A percentile compares a stretch with the other conserved stretches of the same genome.
phyloP scores from a whole-genome alignment of 768 basidiomycete genomes.

The Pulveroboletus ravenelii region DNA sequence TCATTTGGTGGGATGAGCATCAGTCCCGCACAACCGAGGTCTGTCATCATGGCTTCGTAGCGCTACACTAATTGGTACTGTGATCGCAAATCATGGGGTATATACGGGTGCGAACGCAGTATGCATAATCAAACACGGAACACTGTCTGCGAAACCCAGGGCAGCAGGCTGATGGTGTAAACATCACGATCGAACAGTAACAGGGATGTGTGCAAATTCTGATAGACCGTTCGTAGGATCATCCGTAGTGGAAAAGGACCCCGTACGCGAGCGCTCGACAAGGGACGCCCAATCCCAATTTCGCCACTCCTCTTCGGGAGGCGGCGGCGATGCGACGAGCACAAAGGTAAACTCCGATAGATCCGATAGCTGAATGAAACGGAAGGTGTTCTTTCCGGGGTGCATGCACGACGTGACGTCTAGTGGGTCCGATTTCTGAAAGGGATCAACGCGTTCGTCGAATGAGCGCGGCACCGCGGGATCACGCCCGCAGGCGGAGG shows the following conservation, averaged over 20 bases:
- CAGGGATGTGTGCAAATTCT: conserved; percentile 17
- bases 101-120: background rate
- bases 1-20: conserved; percentile 84
- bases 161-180: background rate
- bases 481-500: background rate
- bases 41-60: conserved; percentile 14
- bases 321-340: conserved; percentile 35
- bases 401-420: conserved; percentile 40
- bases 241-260: background rate
- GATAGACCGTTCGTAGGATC: conserved; percentile 2
- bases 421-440: conserved; percentile 30
- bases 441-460: background rate
- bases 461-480: background rate
- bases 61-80: background rate
- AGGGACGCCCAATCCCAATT: conserved; percentile 22
- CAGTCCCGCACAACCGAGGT: conserved; percentile 49
- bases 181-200: conserved; percentile 18
- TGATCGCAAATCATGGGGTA: background rate
- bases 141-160: background rate
- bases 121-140: background rate
- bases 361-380: conserved; percentile 46
- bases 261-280: background rate
- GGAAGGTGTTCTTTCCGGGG: conserved; percentile 44
- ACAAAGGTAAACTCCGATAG: conserved; percentile 42
- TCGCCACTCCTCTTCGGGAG: conserved; percentile 20